A percentile compares a stretch with the other conserved stretches of the same genome.
Conservation (phyloP, 768 basidiomycete genomes). For the Chalciporus chontae region DNA sequence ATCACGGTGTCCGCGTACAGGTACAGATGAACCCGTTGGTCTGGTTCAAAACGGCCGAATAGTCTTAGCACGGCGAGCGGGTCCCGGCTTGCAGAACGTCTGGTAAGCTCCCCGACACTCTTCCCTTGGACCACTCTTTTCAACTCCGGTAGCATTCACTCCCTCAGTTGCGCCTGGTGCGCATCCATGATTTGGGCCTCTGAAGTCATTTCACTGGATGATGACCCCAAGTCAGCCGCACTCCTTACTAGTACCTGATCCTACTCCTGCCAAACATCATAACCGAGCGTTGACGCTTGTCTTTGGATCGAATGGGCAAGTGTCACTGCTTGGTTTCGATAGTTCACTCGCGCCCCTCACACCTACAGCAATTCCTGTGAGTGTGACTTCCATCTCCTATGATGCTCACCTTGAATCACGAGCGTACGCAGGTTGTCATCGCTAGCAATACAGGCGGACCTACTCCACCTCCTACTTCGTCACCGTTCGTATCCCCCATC, state of each 20-base stretch:
- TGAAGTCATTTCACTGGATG: constrained; percentile 10
- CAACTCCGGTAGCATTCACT: constrained; percentile 16
- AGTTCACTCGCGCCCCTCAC: constrained; percentile 2
- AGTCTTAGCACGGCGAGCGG: neutral
- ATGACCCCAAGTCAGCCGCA: constrained; percentile 15
- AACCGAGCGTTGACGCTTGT: constrained; percentile 23
- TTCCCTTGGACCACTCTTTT: constrained; percentile 4
- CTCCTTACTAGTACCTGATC: constrained; percentile 3
- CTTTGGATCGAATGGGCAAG: constrained; percentile 26
- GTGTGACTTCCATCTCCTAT: neutral
- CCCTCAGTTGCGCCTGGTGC: constrained; percentile 27
- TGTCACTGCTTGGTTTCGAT: constrained; percentile 24
- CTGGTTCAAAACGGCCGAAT: neutral
- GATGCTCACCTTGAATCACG: neutral
- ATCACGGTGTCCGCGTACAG: too few relatives aligned
- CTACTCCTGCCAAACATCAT: constrained; percentile 9
- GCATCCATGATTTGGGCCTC: constrained; percentile 19
- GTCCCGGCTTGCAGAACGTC: constrained; percentile 2
- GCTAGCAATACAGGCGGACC: neutral
- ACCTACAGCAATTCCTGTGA: constrained; percentile 1
- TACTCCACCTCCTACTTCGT: neutral
- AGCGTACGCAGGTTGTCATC: constrained; percentile 7
- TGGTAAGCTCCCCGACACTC: neutral
- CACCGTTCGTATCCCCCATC: constrained; percentile 5
- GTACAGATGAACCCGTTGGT: neutral